Evolutionary conservation across 805 yeast species (phyloP), one percentile per base, ranked within the genome.

Genomic region (Yarrowia sp.): DNA sequence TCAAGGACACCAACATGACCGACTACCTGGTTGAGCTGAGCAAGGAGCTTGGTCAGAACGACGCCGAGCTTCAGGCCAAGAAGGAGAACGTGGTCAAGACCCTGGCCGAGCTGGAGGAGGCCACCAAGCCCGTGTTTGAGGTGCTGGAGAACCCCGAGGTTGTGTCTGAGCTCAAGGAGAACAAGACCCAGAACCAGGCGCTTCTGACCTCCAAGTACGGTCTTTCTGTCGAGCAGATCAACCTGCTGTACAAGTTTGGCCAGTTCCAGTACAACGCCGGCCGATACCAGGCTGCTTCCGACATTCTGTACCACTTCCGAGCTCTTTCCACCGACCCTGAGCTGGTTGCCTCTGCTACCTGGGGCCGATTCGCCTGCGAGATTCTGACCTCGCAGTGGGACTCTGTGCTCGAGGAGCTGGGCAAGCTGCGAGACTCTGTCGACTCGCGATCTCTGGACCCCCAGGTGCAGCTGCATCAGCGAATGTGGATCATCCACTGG

Each of bases 401-500:
- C 41, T 80, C 81, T 45, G 86, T 88, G 1, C 73, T 82, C 61
- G 84, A 83, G 71, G 89, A 86, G 76, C 77, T 88, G 64, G 76
- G 76, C 68, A 83, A 82, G 73, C 79, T 87, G 61, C 82, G 88
- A 73, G 90, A 86, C 71, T 80, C 84, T 64, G 82, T 87, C 41
- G 91, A 88, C 75, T 81, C 84, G 43, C 81, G 87, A 77, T 79
- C 81, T 72, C 80, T 83, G 16, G 84, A 85, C 69, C 85, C 89
- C 55, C 78, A 85, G 72, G 82, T 80, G 64, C 91, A 86, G 78
- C 81, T 88, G 68, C 86, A 87, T 76, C 81, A 86, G 72, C 84
- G 89, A 75, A 83, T 87, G 42, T 88, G 91, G 90, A 79, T 87
- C 70, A 84, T 87, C 74, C 91, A 88, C 78, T 87, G 90, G 87